A percentile compares a stretch with the other conserved stretches of the same genome.
Evolutionary conservation across 495 filamentous ascomycete genomes (phyloP).

Genomic region (Diplogelasinospora grovesii): DNA sequence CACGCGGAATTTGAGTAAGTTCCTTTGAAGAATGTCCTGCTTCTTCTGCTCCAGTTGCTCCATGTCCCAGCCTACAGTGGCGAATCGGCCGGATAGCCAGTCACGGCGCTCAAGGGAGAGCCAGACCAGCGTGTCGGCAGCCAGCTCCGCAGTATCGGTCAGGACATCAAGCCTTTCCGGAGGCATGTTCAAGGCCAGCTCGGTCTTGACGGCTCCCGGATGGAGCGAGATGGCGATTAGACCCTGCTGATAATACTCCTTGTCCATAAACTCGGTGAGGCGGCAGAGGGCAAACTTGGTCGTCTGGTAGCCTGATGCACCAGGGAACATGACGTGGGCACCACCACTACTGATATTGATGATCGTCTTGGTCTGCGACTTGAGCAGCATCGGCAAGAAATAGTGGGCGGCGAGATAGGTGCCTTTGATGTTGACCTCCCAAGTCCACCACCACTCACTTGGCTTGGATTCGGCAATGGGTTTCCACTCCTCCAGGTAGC

Average conservation of each 20-base stretch:
- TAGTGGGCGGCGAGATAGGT: constrained; percentile 32
- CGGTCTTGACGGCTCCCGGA: constrained; percentile 40
- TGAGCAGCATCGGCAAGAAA: constrained; percentile 39
- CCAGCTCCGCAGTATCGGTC: constrained; percentile 29
- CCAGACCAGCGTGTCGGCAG: constrained; percentile 32
- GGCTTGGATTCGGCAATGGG: constrained; percentile 26
- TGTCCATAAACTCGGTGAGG: constrained; percentile 37
- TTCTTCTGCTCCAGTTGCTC: constrained; percentile 38
- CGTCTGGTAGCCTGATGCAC: constrained; percentile 32
- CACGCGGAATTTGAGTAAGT: constrained; percentile 41
- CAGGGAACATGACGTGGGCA: constrained; percentile 16
- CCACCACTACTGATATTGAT: constrained; percentile 30
- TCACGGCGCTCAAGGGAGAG: constrained; percentile 26
- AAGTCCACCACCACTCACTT: constrained; percentile 36
- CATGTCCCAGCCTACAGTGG: constrained; percentile 42
- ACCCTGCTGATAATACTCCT: constrained; percentile 36
- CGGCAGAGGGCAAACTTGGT: constrained; percentile 36
- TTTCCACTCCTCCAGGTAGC: constrained; percentile 30
- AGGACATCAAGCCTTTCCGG: constrained; percentile 3
- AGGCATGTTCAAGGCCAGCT: constrained; percentile 26
- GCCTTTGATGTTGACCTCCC: constrained; percentile 39
- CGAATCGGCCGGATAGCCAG: constrained; percentile 35
- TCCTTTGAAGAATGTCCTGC: constrained; percentile 34
- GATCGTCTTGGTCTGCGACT: constrained; percentile 28
- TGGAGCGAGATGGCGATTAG: constrained; percentile 35